Evolutionary conservation across 139 green algal genomes (phyloP).

Genomic region (Microglena sp.): DNA sequence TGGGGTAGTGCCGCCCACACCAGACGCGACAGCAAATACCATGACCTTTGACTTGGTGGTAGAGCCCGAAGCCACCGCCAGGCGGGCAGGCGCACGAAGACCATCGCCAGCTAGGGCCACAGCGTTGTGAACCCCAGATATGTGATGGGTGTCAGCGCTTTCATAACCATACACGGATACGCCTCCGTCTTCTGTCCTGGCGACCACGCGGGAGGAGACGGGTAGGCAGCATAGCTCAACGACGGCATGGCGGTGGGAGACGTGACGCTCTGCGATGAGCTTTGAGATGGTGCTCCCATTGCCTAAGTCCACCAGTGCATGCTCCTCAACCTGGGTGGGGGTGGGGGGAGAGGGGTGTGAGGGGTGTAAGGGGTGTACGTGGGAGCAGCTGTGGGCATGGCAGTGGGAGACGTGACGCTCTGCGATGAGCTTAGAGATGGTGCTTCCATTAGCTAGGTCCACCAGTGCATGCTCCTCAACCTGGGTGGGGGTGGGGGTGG

Average conservation of each 20-base stretch:
- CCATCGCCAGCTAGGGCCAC: conserved; percentile 10
- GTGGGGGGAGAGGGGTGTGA: no score
- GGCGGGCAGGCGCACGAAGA: conserved; percentile 4
- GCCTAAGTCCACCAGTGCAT: conserved; percentile 9
- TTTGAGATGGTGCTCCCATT: background rate
- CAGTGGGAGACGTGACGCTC: no score
- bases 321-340: conserved; percentile 28
- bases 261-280: conserved; percentile 15
- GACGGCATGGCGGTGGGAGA: conserved; percentile 18
- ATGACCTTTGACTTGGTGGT: conserved; percentile 6
- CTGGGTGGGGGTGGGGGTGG: no score
- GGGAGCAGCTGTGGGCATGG: no score
- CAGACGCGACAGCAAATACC: conserved; percentile 8
- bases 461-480: no score
- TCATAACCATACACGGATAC: conserved; percentile 30
- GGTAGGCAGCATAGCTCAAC: conserved; percentile 11
- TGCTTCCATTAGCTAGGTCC: no score
- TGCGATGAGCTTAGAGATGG: no score
- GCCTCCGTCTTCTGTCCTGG: conserved; percentile 16
- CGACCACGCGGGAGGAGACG: conserved; percentile 7
- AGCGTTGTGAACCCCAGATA: conserved; percentile 22
- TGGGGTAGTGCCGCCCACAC: background rate
- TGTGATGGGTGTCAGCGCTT: conserved; percentile 1
- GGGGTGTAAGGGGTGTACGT: no score
- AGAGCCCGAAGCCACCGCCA: conserved; percentile 12